Evolutionary conservation across 2,329 filamentous ascomycete genomes (phyloP), one percentile per base, ranked within the genome.

Genomic region (Alternaria triticimaculans): DNA sequence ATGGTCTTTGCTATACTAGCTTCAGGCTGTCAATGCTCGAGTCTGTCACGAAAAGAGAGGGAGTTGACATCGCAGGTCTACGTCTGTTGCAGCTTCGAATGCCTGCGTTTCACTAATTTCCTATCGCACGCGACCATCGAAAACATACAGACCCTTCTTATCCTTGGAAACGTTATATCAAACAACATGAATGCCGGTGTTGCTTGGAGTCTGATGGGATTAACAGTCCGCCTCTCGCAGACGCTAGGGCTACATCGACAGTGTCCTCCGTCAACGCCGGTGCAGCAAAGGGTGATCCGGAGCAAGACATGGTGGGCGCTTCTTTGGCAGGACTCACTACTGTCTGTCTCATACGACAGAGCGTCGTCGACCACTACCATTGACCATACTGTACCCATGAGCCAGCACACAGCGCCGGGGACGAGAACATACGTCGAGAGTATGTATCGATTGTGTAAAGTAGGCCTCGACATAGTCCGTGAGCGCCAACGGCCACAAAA

Each of bases 101-200:
- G 87, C 70, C 80, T 89, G 25, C 85, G 88, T 18, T 87, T 89
- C 77, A 88, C 86, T 23, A 90, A 90, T 67, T 90, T 89, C 72
- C 73, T 90, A 8, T 89, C 88, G 0, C 86, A 88, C 62, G 86
- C 87, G 26, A 87, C 85, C 5, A 79, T 89, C 37, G 87, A 89
- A 65, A 87, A 85, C 45, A 88, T 90, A 41, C 87, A 90, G 72
- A 87, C 87, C 0, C 81, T 89, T 21, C 77, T 89, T 4, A 86
- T 89, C 12, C 87, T 90, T 28, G 86, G 87, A 53, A 89, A 89
- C 69, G 87, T 88, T 23, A 81, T 88, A 28, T 87, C 86, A 1
- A 88, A 88, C 72, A 88, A 88, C 66, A 88, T 88, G 86, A 90
- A 89, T 63, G 87, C 88, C 9, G 88, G 88, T 3, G 87, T 88